phyloP scores from a whole-genome alignment of 257 asterid species.

The Ilex asprella region DNA sequence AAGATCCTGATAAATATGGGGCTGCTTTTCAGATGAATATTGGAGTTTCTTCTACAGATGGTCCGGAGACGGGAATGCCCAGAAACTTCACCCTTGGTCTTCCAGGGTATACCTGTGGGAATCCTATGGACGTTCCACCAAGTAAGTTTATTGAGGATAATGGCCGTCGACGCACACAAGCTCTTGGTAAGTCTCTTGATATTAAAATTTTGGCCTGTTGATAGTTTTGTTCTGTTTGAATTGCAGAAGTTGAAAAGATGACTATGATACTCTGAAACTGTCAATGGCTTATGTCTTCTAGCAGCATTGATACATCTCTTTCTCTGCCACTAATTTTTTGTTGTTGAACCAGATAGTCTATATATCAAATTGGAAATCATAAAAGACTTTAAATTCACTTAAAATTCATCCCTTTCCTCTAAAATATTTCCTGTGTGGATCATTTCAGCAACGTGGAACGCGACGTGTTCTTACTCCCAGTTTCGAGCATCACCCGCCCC shows the following conservation, averaged over 20 bases:
- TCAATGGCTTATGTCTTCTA: no score
- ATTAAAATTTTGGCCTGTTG: background rate
- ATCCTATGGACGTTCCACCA: slow-evolving; percentile 43
- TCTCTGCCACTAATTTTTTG: background rate
- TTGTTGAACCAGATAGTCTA: background rate
- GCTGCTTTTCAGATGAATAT: slow-evolving; percentile 49
- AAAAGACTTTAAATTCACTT: no score
- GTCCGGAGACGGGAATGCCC: slow-evolving; percentile 23
- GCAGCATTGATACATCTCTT: background rate
- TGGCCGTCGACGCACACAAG: slow-evolving; percentile 70
- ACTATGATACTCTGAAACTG: no score
- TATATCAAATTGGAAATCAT: background rate
- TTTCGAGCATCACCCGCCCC: slow-evolving; percentile 55
- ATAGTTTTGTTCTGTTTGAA: no score
- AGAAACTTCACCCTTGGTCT: slow-evolving; percentile 47
- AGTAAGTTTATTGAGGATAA: slow-evolving; percentile 43
- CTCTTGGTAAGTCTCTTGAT: slow-evolving; percentile 37
- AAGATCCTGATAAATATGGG: slow-evolving; percentile 29
- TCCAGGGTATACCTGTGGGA: slow-evolving; percentile 72
- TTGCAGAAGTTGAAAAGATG: no score
- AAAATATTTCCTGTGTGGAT: background rate
- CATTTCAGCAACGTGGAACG: slow-evolving; percentile 62
- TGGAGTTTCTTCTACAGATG: slow-evolving; percentile 18
- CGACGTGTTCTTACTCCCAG: slow-evolving; percentile 70
- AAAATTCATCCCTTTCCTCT: background rate